phyloP scores from a whole-genome alignment of 2,329 filamentous ascomycete genomes.

The Cladosporium sp. region DNA sequence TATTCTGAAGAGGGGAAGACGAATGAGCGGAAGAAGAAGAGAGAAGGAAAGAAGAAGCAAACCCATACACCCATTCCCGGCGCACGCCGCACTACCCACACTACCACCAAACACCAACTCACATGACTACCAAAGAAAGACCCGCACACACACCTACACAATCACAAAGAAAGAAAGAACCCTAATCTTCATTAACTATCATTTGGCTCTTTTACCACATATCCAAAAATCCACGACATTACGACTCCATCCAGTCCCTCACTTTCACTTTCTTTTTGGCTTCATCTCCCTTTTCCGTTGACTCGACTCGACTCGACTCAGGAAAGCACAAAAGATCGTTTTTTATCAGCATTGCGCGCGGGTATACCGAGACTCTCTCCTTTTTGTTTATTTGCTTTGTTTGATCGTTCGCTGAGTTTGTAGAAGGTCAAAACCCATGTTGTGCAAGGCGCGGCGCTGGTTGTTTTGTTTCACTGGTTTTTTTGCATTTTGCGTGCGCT shows the following conservation, averaged over 20 bases:
- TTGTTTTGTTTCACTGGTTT: too few species aligned
- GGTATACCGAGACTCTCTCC: not conserved
- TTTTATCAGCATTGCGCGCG: not conserved
- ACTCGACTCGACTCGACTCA: too few species aligned
- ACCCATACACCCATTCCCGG: not conserved
- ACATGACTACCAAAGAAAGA: not conserved
- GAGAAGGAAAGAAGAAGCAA: not conserved
- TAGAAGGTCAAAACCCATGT: not conserved
- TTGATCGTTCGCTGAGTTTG: not conserved
- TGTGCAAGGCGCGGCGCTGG: too few species aligned
- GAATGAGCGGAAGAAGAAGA: not conserved
- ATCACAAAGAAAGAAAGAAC: not conserved
- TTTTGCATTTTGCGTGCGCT: not conserved
- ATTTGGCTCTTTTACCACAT: conserved; percentile 6
- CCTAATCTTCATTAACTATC: conserved; percentile 17
- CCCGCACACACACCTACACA: not conserved
- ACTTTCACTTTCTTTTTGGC: not conserved
- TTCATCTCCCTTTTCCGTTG: not conserved
- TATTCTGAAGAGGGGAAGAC: conserved; percentile 58
- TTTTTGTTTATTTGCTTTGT: not conserved
- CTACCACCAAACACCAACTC: not conserved
- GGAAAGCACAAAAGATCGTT: not conserved
- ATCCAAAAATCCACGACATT: conserved; percentile 5
- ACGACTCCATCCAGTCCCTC: not conserved
- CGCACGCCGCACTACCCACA: not conserved